Evolutionary conservation across 2,329 filamentous ascomycete species (phyloP), one percentile per base, ranked within the genome.

Genomic region (Colletotrichum magnum): DNA sequence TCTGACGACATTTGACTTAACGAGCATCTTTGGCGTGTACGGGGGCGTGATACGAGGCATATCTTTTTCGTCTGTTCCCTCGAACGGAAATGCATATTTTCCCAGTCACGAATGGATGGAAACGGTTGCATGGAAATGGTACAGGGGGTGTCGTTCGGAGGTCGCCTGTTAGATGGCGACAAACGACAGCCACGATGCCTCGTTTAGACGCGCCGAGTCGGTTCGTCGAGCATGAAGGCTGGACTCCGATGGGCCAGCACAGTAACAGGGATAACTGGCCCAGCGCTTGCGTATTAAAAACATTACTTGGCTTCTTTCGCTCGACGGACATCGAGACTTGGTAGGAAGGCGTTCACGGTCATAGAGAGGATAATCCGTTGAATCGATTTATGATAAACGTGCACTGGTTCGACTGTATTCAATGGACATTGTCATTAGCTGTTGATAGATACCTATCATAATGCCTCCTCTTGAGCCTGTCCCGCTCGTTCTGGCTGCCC

Each of bases 41-140:
- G 21, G 58, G 68, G 73, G 70, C 71, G 72, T 71, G 71, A 71
- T 72, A 64, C 50, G 64, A 62, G 68, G 58, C 64, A 73, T 59
- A 65, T 64, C 61, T 63, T 63, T 58, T 54, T 64, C 52, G 58
- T 58, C 53, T 59, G 68, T 70, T 68, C 50, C 18, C 39, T 16
- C 32, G 53, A 64, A 70, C 64, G 66, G 58, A 70, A 54, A 63
- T 64, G 68, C 68, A 70, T 70, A 53, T 64, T 69, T 70, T 60
- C 43, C 68, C 64, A 58, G 58, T 63, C 48, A 70, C 64, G 68
- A 69, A 70, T 54, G 64, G 53, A 70, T 64, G 68, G 68, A 70
- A 68, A 70, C 53, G 68, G 64, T 56, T 68, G 68, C 68, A 70
- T 69, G 67, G 50, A 61, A 60, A 69, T 39, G 56, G 57, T 39